Percentiles rank a stretch among this genome's conserved stretches.
Conservation (phyloP, 345 rosid genomes). For the Salix koriyanagi region DNA sequence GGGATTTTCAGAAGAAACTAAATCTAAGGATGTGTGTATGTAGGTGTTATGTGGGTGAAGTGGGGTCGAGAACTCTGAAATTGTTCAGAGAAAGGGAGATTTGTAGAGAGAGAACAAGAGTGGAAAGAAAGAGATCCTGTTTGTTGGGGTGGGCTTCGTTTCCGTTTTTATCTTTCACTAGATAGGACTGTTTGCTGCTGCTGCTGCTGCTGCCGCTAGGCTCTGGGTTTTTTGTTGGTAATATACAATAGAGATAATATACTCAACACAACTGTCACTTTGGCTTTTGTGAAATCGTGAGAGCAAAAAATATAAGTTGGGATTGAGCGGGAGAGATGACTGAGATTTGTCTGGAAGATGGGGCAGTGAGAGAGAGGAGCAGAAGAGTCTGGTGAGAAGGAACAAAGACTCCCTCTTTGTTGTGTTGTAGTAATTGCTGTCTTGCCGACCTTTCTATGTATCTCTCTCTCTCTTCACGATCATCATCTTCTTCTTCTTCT, state of each 20-base stretch:
- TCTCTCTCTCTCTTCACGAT: neutral
- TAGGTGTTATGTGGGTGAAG: constrained; percentile 33
- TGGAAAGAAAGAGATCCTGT: constrained; percentile 30
- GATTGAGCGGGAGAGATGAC: constrained; percentile 31
- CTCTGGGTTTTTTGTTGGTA: constrained; percentile 6
- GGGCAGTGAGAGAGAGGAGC: neutral
- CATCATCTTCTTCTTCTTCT: neutral
- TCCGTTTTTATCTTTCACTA: neutral
- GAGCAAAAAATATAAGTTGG: neutral
- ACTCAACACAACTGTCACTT: constrained; percentile 33
- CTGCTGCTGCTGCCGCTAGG: constrained; percentile 10
- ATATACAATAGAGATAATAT: constrained; percentile 6
- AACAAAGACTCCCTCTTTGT: neutral
- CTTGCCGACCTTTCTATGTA: neutral
- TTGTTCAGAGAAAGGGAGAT: constrained; percentile 21
- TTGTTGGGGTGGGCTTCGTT: constrained; percentile 15
- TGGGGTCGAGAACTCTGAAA: constrained; percentile 35
- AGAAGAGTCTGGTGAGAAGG: neutral
- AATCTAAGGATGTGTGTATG: constrained; percentile 30
- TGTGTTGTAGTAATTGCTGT: neutral
- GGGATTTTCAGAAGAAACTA: neutral
- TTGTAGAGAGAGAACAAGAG: constrained; percentile 1
- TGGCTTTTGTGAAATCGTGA: constrained; percentile 28
- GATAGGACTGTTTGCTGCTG: constrained; percentile 6
- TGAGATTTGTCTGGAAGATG: neutral